These are phyloP conservation scores for Lipomyces sp. DNA, from an alignment of 805 yeast species.

Conservation along the genomic window DNA sequence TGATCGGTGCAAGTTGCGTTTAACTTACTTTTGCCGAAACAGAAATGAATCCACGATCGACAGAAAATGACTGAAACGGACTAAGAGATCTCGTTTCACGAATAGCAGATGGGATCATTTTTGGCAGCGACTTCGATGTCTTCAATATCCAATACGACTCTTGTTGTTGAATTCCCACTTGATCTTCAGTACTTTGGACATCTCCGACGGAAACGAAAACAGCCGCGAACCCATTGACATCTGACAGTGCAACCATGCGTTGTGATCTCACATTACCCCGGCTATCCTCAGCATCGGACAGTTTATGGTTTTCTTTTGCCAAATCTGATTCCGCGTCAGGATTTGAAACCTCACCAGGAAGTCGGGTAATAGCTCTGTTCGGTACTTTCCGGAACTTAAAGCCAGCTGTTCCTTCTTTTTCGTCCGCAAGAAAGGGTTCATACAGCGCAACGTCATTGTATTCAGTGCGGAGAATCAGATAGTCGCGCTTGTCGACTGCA, in stretches of 20 bases:
- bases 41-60: constrained; percentile 62
- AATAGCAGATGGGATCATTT: constrained; percentile 66
- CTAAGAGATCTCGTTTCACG: constrained; percentile 58
- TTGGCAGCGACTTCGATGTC: constrained; percentile 64
- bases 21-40: constrained; percentile 57
- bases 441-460: constrained; percentile 81
- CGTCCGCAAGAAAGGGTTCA: constrained; percentile 54
- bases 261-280: constrained; percentile 6
- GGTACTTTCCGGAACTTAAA: constrained; percentile 48
- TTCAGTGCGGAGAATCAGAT: constrained; percentile 70
- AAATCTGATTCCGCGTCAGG: neutral
- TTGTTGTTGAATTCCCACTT: neutral
- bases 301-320: neutral
- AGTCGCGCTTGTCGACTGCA: constrained; percentile 57
- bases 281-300: neutral
- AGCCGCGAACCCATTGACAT: constrained; percentile 61
- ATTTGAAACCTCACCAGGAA: constrained; percentile 29
- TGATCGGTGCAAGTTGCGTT: constrained; percentile 63
- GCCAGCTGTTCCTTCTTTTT: neutral
- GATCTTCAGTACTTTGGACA: neutral
- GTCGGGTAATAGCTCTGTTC: constrained; percentile 59
- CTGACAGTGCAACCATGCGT: constrained; percentile 58
- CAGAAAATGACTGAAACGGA: constrained; percentile 50
- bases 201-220: constrained; percentile 59
- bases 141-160: constrained; percentile 73